phyloP scores from a whole-genome alignment of 164 flowering plant genomes.

The Santalum album region DNA sequence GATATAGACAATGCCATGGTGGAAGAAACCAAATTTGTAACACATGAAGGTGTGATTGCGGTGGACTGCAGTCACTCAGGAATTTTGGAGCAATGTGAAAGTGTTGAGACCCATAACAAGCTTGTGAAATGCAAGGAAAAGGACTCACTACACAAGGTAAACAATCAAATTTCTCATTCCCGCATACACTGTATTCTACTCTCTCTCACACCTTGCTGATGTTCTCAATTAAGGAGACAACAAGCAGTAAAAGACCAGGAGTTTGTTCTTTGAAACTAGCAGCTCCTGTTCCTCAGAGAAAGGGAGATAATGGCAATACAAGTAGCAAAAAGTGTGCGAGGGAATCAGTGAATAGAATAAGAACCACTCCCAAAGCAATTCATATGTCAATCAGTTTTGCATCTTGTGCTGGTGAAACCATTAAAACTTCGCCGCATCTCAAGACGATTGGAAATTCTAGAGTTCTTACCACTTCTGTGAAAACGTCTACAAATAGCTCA shows the following conservation, averaged over 20 bases:
- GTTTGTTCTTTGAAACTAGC: slow-evolving; percentile 19
- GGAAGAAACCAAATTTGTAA: slow-evolving; percentile 15
- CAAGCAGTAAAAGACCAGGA: no score
- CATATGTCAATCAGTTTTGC: slow-evolving; percentile 55
- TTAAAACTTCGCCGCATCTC: slow-evolving; percentile 21
- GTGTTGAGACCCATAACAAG: slow-evolving; percentile 9
- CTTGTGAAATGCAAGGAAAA: slow-evolving; percentile 9
- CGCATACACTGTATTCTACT: no score
- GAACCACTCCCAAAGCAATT: no score
- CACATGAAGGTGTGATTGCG: slow-evolving; percentile 7
- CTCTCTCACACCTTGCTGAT: neutral
- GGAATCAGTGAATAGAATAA: slow-evolving; percentile 22
- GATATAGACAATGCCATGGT: no score
- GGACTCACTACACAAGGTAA: slow-evolving; percentile 19
- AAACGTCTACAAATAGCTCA: no score
- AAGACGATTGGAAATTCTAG: slow-evolving; percentile 20
- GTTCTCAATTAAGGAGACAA: no score
- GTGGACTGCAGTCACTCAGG: slow-evolving; percentile 13
- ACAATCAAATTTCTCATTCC: no score
- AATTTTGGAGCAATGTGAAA: slow-evolving; percentile 13
- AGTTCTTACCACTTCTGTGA: slow-evolving; percentile 13
- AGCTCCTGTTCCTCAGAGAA: slow-evolving; percentile 16
- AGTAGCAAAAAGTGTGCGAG: slow-evolving; percentile 17
- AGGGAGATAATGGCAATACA: slow-evolving; percentile 21
- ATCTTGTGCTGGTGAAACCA: slow-evolving; percentile 21